Conservation (phyloP, 202 grass and related monocot genomes). For the Panicum virgatum region DNA sequence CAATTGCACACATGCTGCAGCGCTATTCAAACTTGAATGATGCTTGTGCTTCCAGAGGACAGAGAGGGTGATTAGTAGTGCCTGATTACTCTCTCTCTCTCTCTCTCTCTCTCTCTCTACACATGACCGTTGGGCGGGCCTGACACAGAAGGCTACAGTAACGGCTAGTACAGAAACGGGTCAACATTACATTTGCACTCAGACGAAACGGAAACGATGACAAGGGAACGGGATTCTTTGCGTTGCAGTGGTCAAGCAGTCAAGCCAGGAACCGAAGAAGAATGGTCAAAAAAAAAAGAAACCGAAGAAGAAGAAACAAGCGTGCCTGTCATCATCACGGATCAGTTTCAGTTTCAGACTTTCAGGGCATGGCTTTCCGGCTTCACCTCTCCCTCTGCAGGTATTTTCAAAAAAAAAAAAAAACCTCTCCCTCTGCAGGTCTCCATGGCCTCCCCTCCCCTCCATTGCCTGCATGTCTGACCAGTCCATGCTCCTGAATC, state of each 20-base stretch:
- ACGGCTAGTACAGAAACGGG: constrained; percentile 33
- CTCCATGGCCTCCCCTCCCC: not conserved
- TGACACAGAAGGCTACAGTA: not conserved
- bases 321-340: not conserved
- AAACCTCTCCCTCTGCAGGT: not conserved
- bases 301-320: not conserved
- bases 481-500: not conserved
- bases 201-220: not conserved
- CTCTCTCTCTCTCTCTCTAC: not conserved
- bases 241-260: not conserved
- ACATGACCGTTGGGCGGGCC: constrained; percentile 30
- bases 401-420: no score
- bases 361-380: not conserved
- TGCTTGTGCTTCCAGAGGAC: not conserved
- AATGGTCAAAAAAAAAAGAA: no score
- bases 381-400: not conserved
- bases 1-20: not conserved
- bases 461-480: not conserved
- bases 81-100: not conserved
- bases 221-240: not conserved
- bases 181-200: not conserved
- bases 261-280: not conserved
- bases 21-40: not conserved
- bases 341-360: not conserved
- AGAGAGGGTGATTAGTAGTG: not conserved